phyloP scores from a whole-genome alignment of 2,329 filamentous ascomycete genomes.

The Ceratocystiopsis sp. region DNA sequence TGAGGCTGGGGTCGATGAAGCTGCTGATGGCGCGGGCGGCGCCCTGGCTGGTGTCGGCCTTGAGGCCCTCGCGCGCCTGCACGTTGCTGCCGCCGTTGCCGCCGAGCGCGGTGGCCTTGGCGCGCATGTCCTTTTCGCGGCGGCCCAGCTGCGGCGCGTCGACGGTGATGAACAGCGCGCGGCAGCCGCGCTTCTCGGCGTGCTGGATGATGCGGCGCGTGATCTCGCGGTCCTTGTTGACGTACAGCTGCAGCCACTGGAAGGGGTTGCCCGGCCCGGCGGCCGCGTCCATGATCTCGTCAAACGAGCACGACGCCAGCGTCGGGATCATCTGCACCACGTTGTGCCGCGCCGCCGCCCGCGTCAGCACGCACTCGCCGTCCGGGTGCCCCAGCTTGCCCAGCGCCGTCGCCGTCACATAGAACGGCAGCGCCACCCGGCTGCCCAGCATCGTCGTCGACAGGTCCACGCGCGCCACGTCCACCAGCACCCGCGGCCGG shows the following conservation, averaged over 20 bases:
- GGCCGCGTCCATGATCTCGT: conserved; percentile 83
- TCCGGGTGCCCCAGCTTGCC: conserved; percentile 90
- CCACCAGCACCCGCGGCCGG: conserved; percentile 70
- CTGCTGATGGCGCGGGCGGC: conserved; percentile 87
- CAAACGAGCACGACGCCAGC: conserved; percentile 88
- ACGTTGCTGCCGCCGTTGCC: conserved; percentile 75
- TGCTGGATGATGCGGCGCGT: conserved; percentile 82
- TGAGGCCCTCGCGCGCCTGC: conserved; percentile 57
- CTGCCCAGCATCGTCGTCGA: conserved; percentile 88
- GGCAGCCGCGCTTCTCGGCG: conserved; percentile 82
- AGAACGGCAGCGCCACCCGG: conserved; percentile 74
- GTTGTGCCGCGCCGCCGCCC: conserved; percentile 68
- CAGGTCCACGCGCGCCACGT: conserved; percentile 77
- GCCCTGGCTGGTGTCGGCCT: conserved; percentile 76
- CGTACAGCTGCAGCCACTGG: conserved; percentile 94
- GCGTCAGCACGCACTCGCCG: conserved; percentile 81
- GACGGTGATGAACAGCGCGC: conserved; percentile 93
- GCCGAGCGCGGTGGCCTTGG: conserved; percentile 48
- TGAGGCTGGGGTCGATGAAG: conserved; percentile 90
- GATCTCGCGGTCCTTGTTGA: conserved; percentile 88
- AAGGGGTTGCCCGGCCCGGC: conserved; percentile 50
- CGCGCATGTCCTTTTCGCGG: conserved; percentile 94
- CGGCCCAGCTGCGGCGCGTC: conserved; percentile 91
- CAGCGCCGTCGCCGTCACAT: conserved; percentile 88
- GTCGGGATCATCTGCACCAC: conserved; percentile 98